These are phyloP conservation scores for Pichia membranifaciens DNA, from an alignment of 805 yeast species.

Conservation along the genomic window DNA sequence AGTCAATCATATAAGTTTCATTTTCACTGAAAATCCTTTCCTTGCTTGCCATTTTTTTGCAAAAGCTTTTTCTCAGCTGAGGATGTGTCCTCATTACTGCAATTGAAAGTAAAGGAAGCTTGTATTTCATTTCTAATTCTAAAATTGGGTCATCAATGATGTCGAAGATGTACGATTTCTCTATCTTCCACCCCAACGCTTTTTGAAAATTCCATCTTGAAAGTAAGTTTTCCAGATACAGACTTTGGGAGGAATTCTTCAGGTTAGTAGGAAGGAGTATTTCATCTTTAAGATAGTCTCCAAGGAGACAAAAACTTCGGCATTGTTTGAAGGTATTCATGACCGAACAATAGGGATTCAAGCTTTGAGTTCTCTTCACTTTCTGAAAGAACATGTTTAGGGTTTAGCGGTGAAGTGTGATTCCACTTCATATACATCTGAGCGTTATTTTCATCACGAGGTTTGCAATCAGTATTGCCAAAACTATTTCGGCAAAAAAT, in stretches of 20 bases:
- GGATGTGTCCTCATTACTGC: too few relatives aligned
- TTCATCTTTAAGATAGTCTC: too few relatives aligned
- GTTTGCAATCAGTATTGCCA: too few relatives aligned
- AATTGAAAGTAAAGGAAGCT: neutral
- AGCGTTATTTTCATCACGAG: too few relatives aligned
- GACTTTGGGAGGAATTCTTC: too few relatives aligned
- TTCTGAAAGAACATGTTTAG: neutral
- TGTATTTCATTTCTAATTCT: constrained; percentile 1
- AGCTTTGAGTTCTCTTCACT: too few relatives aligned
- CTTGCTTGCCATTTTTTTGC: neutral
- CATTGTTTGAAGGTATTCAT: too few relatives aligned
- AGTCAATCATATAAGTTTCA: constrained; percentile 5
- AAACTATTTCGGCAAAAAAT: too few relatives aligned
- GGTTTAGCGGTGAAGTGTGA: neutral
- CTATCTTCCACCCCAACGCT: neutral
- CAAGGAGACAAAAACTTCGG: too few relatives aligned
- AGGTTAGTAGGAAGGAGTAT: too few relatives aligned
- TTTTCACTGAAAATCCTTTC: constrained; percentile 6
- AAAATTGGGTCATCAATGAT: neutral
- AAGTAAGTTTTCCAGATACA: neutral
- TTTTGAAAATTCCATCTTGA: neutral
- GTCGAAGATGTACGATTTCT: neutral
- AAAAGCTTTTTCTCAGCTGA: neutral
- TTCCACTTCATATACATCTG: too few relatives aligned
- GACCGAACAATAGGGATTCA: too few relatives aligned